Evolutionary conservation across 169 alveolate genomes (phyloP).

Genomic region (Babesia divergens): DNA sequence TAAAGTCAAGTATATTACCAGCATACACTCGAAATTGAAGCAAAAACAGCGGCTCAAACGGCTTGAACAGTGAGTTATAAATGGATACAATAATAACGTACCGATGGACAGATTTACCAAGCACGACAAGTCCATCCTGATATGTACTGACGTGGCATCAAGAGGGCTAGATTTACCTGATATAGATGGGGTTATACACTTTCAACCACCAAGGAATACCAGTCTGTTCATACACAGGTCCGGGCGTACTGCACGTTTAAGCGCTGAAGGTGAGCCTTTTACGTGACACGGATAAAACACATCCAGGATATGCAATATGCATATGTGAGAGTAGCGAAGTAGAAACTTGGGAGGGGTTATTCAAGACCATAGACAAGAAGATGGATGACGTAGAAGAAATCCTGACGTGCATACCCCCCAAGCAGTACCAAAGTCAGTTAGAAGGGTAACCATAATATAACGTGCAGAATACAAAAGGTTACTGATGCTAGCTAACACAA

Average conservation of each 20-base stretch:
- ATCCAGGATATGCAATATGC: conserved; percentile 50
- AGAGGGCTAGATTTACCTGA: conserved; percentile 90
- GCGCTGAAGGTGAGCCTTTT: conserved; percentile 51
- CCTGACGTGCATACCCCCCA: conserved; percentile 35
- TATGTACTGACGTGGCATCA: conserved; percentile 93
- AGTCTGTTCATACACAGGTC: conserved; percentile 91
- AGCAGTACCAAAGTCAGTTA: conserved; percentile 38
- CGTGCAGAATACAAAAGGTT: conserved; percentile 39
- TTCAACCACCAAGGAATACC: conserved; percentile 87
- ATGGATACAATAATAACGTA: background rate
- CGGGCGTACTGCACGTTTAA: conserved; percentile 93
- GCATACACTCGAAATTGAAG: conserved; percentile 59
- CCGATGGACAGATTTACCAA: conserved; percentile 32
- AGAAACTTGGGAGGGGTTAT: conserved; percentile 54
- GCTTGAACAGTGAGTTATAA: conserved; percentile 34
- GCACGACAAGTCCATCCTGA: conserved; percentile 66
- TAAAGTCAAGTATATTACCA: conserved; percentile 44
- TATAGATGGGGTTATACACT: conserved; percentile 86
- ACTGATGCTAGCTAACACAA: conserved; percentile 32
- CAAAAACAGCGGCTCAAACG: conserved; percentile 60
- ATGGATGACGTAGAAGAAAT: conserved; percentile 23
- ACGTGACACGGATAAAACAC: background rate
- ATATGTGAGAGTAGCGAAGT: conserved; percentile 40
- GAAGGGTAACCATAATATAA: background rate
- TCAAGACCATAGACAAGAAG: conserved; percentile 38